Evolutionary conservation across 2,329 filamentous ascomycete species (phyloP), one percentile per base, ranked within the genome.

Genomic region (Penicillium sp.): DNA sequence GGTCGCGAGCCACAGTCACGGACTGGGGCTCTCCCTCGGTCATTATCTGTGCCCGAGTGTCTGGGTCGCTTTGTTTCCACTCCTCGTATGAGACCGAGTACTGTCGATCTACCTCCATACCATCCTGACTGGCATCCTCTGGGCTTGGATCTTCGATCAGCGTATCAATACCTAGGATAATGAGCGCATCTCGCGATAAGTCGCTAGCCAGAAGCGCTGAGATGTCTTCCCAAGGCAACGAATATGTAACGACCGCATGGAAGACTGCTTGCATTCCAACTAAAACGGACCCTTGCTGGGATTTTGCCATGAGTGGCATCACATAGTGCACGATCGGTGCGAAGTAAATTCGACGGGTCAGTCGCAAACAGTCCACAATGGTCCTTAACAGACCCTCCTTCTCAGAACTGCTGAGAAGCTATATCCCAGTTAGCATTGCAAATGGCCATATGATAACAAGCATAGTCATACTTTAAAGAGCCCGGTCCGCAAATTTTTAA

Each of bases 221-320:
- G 37, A 81, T 75, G 2, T 64, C 58, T 21, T 69, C 66, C 60
- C 75, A 74, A 5, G 74, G 78, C 9, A 84, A 64, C 16, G 77
- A 77, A 61, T 82, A 80, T 26, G 76, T 73, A 56, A 82, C 78
- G 29, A 80, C 73, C 10, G 78, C 77, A 54, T 82, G 75, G 23
- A 83, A 71, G 31, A 75, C 74, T 37, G 74, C 70, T 33, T 71
- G 71, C 37, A 83, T 72, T 55, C 73, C 78, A 23, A 56, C 65
- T 58, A 70, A 71, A 51, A 64, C 67, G 47, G 53, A 64, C 53
- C 68, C 70, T 62, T 65, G 73, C 23, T 65, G 71, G 3, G 62
- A 31, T 4, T 50, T 45, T 25, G 69, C 55, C 31, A 70, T 61
- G 29, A 77, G 63, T 0, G 73, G 74, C 16, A 68, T 63, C 54